Base-by-base conservation (phyloP, 495 filamentous ascomycete genomes). In the Terfezia boudieri region DNA sequence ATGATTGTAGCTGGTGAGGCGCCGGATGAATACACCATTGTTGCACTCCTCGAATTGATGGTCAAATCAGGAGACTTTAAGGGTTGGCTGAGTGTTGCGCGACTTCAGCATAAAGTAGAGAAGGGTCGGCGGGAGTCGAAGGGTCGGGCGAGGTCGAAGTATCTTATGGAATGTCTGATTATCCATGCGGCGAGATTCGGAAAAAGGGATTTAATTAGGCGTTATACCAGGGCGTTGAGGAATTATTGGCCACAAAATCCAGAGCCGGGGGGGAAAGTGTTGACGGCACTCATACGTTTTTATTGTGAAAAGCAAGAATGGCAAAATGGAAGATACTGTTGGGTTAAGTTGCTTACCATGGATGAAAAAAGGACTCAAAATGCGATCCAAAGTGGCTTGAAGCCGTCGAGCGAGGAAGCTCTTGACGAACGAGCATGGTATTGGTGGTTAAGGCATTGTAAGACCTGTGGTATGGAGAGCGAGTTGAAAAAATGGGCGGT, bases 21-120 rank as follows among this genome's bases (percentile, higher is more conserved):
- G 8, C 62, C 62, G 37, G 56, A 58, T 50, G 62, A 64, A 49
- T 58, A 41, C 51, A 62, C 59, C 9, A 56, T 65, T 35, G 36
- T 57, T 8, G 53, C 55, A 41, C 50, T 65, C 48, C 22, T 65
- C 53, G 59, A 64, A 46, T 57, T 65, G 32, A 61, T 54, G 36
- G 54, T 62, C 22, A 65, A 65, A 49, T 62, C 62, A 1, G 51
- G 14, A 16, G 62, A 65, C 37, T 53, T 56, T 20, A 35, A 32
- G 9, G 51, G 53, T 16, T 65, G 41, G 41, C 4, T 4, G 41
- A 46, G 17, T 14, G 17, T 46, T 46, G 41, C 3, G 41, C 14
- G 17, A 5, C 1, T 46, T 6, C 41, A 46, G 41, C 12, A 46
- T 14, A 46, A 46, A 14, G 41, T 2, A 20, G 41, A 46, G 41